Percentiles rank a stretch among this genome's conserved stretches.
These are phyloP conservation scores for Plectranthus barbatus DNA, from an alignment of 257 asterid genomes.

Conservation along the genomic window DNA sequence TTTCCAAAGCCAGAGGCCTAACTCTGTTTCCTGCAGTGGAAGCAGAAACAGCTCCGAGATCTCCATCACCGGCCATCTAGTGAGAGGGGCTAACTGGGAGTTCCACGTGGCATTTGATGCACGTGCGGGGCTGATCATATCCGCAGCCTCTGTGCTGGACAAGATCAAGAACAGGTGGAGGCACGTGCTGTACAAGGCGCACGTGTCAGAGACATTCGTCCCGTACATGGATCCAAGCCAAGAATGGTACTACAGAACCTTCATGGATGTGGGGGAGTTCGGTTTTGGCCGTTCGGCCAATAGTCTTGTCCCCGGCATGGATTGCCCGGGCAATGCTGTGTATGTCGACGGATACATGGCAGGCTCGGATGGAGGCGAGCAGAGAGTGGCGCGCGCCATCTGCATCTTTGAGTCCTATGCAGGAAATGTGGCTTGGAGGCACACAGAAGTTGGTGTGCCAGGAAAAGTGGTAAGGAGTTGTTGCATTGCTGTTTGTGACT, in stretches of 20 bases:
- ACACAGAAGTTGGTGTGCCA: conserved; percentile 60
- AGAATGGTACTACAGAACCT: conserved; percentile 64
- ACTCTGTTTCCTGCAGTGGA: conserved; percentile 14
- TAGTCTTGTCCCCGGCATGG: conserved; percentile 39
- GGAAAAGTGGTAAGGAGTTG: conserved; percentile 35
- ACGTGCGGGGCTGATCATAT: conserved; percentile 54
- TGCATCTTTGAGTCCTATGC: conserved; percentile 49
- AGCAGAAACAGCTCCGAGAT: conserved; percentile 23
- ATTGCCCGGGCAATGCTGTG: conserved; percentile 52
- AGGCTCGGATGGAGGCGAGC: conserved; percentile 42
- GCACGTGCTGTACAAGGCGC: conserved; percentile 55
- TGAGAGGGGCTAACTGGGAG: conserved; percentile 60
- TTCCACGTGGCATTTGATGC: conserved; percentile 56
- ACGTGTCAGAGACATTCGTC: conserved; percentile 71
- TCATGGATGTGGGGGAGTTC: conserved; percentile 74
- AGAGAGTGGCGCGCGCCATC: conserved; percentile 29
- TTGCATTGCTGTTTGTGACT: background rate
- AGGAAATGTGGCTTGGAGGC: conserved; percentile 67
- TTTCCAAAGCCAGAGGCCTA: conserved; percentile 34
- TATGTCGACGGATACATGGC: conserved; percentile 57
- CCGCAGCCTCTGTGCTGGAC: conserved; percentile 48
- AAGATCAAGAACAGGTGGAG: conserved; percentile 20
- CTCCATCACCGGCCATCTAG: conserved; percentile 28
- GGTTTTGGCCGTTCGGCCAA: conserved; percentile 69
- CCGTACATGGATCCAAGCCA: conserved; percentile 68